Evolutionary conservation across 2,329 filamentous ascomycete species (phyloP), one percentile per base, ranked within the genome.

Genomic region (Pestalotiopsis sp.): DNA sequence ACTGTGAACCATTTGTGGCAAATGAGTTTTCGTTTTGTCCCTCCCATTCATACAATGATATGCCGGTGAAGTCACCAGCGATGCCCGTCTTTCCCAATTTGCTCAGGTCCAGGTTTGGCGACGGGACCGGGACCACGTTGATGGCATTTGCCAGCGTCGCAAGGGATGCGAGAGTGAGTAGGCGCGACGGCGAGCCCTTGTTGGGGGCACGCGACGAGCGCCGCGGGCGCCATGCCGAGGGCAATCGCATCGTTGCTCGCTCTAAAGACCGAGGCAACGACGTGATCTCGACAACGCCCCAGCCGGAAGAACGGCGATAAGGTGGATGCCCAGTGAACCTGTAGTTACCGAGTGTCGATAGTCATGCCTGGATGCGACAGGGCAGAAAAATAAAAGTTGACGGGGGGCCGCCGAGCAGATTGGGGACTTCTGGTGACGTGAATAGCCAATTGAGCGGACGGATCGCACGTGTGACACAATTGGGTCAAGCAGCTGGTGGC

Each of bases 41-140:
- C 76, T 92, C 86, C 76, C 91, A 98, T 77, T 95, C 85, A 83
- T 96, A 98, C 52, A 98, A 84, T 13, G 96, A 98, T 75, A 98
- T 92, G 67, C 94, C 94, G 76, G 93, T 90, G 79, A 97, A 99
- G 81, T 98, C 91, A 74, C 96, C 96, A 1, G 90, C 92, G 69
- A 99, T 86, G 67, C 93, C 94, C 73, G 98, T 91, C 74, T 92
- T 90, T 69, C 96, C 96, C 45, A 99, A 84, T 68, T 90, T 84
- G 36, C 87, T 88, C 69, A 97, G 87, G 78, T 97, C 92, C 77
- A 99, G 88, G 76, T 95, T 90, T 68, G 92, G 84, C 14, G 89
- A 84, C 3, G 93, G 89, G 52, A 89, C 86, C 14, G 88, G 79
- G 61, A 84, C 87, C 79, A 93, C 91, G 38, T 83, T 85, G 70